These are phyloP conservation scores for Sphaerulina vaccinii DNA, from an alignment of 2,329 filamentous ascomycete species.

Conservation along the genomic window DNA sequence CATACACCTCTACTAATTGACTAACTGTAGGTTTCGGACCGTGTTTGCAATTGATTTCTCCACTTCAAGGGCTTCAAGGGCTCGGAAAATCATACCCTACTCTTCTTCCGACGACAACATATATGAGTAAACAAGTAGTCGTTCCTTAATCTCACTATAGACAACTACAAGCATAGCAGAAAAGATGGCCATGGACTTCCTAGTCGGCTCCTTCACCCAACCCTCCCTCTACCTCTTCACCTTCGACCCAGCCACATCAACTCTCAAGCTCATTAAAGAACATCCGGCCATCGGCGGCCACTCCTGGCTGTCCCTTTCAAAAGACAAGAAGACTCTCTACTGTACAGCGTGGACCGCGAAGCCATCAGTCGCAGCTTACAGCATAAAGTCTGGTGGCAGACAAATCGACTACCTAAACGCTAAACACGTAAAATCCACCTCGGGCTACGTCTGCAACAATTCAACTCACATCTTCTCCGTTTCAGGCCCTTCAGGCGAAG, in stretches of 20 bases:
- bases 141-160: background rate
- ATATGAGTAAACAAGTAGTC: background rate
- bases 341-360: slow-evolving; percentile 38
- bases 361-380: slow-evolving; percentile 37
- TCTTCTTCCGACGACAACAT: background rate
- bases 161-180: background rate
- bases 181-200: slow-evolving; percentile 35
- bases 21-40: background rate
- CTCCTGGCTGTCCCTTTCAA: slow-evolving; percentile 38
- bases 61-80: background rate
- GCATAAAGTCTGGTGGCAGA: slow-evolving; percentile 24
- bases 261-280: slow-evolving; percentile 29
- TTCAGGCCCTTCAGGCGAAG: slow-evolving; percentile 38
- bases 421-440: slow-evolving; percentile 32
- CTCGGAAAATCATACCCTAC: background rate
- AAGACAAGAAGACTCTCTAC: slow-evolving; percentile 34
- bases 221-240: slow-evolving; percentile 34
- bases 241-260: slow-evolving; percentile 29
- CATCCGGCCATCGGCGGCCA: slow-evolving; percentile 37
- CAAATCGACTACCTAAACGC: slow-evolving; percentile 36
- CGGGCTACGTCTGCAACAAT: slow-evolving; percentile 37
- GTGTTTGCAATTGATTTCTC: background rate
- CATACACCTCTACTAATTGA: too few relatives aligned
- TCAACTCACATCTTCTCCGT: slow-evolving; percentile 35
- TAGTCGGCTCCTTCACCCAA: slow-evolving; percentile 39